These are phyloP conservation scores for Globisporangium cederbergense DNA, from an alignment of 352 stramenopile species.

Conservation along the genomic window DNA sequence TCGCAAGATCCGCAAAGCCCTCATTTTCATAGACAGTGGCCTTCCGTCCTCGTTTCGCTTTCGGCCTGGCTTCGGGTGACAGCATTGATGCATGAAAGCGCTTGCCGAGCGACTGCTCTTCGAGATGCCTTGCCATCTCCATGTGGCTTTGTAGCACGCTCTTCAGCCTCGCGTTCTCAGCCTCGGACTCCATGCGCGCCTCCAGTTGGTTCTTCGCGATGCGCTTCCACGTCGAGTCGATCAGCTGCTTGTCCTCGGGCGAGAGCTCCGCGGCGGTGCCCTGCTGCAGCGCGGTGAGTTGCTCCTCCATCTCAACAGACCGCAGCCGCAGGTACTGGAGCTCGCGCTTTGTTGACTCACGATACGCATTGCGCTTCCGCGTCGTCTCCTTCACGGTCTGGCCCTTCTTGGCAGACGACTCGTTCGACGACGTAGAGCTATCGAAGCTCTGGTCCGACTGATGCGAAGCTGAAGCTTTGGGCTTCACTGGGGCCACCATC, in stretches of 20 bases:
- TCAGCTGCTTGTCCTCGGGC: slow-evolving; percentile 2
- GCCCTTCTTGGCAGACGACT: not conserved
- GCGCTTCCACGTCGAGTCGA: slow-evolving; percentile 12
- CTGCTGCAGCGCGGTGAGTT: slow-evolving; percentile 26
- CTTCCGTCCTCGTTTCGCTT: not conserved
- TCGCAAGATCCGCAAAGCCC: not conserved
- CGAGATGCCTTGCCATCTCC: slow-evolving; percentile 2
- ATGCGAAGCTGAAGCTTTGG: not conserved
- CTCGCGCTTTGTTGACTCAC: slow-evolving; percentile 33
- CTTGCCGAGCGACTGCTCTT: slow-evolving; percentile 7
- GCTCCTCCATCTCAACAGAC: slow-evolving; percentile 27
- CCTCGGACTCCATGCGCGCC: slow-evolving; percentile 1
- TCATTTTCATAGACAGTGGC: not conserved
- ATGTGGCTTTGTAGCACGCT: slow-evolving; percentile 1
- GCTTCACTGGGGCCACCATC: not conserved
- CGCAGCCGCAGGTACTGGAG: slow-evolving; percentile 26
- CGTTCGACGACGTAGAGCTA: not conserved
- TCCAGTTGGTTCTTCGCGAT: slow-evolving; percentile 9
- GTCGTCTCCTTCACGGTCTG: slow-evolving; percentile 2
- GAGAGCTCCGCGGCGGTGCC: not conserved
- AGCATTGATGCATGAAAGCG: not conserved
- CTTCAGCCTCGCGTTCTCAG: slow-evolving; percentile 11
- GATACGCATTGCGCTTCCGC: slow-evolving; percentile 29
- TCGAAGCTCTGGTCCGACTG: too few relatives aligned
- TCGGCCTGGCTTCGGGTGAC: not conserved